Base-by-base conservation (phyloP, 495 filamentous ascomycete genomes). In the Aspergillus sclerotioniger region DNA sequence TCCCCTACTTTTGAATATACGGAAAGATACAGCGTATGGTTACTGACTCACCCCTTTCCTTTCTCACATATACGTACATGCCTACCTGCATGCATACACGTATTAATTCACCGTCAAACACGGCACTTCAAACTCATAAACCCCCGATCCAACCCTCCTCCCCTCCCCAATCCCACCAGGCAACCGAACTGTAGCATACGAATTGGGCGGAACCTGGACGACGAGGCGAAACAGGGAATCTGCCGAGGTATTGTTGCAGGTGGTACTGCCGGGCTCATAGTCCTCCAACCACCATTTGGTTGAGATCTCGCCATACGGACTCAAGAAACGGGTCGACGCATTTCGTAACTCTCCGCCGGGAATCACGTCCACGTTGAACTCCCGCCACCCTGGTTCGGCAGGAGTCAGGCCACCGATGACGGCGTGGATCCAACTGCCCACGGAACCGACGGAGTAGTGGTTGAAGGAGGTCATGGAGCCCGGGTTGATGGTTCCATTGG, bases 381-480 rank as follows among this genome's bases (percentile, higher is more conserved):
- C 32, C 16, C 62, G 66, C 71, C 71, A 74, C 0, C 69, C 71
- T 8, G 69, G 55, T n/a, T 55, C 51, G 0, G 66, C 28, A 0
- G 66, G 54, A 17, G 63, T 59, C 8, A 73, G 19, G 1, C 71
- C 71, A 1, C 58, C 71, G 4, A 73, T 62, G 13, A 47, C 63
- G 21, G 59, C 41, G 51, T 73, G 71, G 6, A 73, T 62, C 68
- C 68, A 73, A 29, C 68, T 66, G 25, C 60, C 52, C 5, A 81
- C 71, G 3, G 72, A 69, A 3, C 79, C 79, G 6, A 82, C 60
- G 0, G 77, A 76, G 54, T 82, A 80, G 57, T 80, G 76, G 47
- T 82, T 84, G 60, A 85, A 85, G 15, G 76, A 79, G 4, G 77
- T 81, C 82, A 85, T 84, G 20, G 71, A 52, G 1, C 79, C 81